phyloP scores from a whole-genome alignment of 2,329 filamentous ascomycete species.

The Neofusicoccum sp. region DNA sequence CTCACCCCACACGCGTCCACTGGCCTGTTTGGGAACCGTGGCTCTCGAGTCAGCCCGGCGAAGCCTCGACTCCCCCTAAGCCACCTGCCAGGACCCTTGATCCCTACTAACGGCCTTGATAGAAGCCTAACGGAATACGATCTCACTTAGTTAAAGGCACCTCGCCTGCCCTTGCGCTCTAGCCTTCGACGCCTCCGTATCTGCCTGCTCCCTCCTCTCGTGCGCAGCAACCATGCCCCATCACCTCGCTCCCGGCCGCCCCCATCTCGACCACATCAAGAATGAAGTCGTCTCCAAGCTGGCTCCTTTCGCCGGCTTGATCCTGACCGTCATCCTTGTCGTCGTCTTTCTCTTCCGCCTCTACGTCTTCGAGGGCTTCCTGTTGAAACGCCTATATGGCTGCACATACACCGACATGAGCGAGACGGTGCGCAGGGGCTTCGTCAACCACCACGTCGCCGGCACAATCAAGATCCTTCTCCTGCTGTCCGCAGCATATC shows the following conservation, averaged over 20 bases:
- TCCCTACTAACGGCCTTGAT: too few relatives aligned
- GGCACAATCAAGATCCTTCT: constrained; percentile 43
- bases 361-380: constrained; percentile 42
- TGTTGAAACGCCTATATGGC: constrained; percentile 37
- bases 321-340: constrained; percentile 24
- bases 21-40: too few relatives aligned
- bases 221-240: not conserved
- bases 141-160: too few relatives aligned
- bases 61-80: too few relatives aligned
- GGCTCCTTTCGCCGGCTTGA: constrained; percentile 25
- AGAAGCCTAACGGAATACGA: too few relatives aligned
- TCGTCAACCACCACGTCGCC: constrained; percentile 49
- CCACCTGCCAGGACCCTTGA: too few relatives aligned
- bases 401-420: constrained; percentile 36
- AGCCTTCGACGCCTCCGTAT: too few relatives aligned
- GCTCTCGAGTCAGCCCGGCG: too few relatives aligned
- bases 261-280: not conserved
- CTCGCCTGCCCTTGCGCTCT: too few relatives aligned
- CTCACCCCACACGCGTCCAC: too few relatives aligned
- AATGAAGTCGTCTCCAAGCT: constrained; percentile 21
- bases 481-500: constrained; percentile 41
- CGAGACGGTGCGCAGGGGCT: constrained; percentile 39
- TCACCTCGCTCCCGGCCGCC: not conserved
- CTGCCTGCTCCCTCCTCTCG: too few relatives aligned
- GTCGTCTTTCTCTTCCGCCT: constrained; percentile 23